A percentile compares a stretch with the other conserved stretches of the same genome.
These are phyloP conservation scores for Chlorociboria aeruginascens DNA, from an alignment of 495 filamentous ascomycete species.

Conservation along the genomic window DNA sequence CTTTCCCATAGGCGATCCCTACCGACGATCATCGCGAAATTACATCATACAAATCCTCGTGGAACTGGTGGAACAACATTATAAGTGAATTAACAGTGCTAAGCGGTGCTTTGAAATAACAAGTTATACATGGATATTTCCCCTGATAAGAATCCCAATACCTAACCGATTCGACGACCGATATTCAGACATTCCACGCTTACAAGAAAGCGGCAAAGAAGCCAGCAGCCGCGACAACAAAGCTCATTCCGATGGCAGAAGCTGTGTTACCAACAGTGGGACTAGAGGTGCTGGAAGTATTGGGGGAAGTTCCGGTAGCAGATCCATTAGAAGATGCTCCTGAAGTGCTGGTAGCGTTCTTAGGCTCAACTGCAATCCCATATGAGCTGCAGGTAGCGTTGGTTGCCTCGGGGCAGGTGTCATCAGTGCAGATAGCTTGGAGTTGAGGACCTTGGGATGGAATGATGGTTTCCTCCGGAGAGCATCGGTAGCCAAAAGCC, in stretches of 20 bases:
- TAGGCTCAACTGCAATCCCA: slow-evolving; percentile 8
- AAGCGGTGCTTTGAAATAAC: too few species aligned
- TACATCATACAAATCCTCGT: too few species aligned
- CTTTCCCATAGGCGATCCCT: too few species aligned
- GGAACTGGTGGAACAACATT: too few species aligned
- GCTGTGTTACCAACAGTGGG: slow-evolving; percentile 4
- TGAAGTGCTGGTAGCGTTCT: slow-evolving; percentile 3
- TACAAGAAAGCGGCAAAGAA: slow-evolving; percentile 17
- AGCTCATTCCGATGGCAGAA: slow-evolving; percentile 9
- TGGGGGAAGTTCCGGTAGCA: background rate
- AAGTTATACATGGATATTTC: too few species aligned
- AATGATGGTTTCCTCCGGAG: slow-evolving; percentile 22
- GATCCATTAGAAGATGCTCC: background rate
- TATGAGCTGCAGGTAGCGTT: slow-evolving; percentile 23
- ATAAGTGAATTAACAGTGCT: too few species aligned
- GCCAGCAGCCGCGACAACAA: slow-evolving; percentile 17
- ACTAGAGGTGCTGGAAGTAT: background rate
- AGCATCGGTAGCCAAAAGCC: slow-evolving; percentile 34
- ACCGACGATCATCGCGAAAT: too few species aligned
- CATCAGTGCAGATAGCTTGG: slow-evolving; percentile 32
- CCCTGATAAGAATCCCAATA: too few species aligned
- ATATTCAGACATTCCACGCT: background rate
- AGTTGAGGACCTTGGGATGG: slow-evolving; percentile 25
- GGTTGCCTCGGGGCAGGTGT: slow-evolving; percentile 24
- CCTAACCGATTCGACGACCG: too few species aligned